A percentile compares a stretch with the other conserved stretches of the same genome.
Evolutionary conservation across 441 rosid genomes (phyloP).

Genomic region (Macaranga tanarius): DNA sequence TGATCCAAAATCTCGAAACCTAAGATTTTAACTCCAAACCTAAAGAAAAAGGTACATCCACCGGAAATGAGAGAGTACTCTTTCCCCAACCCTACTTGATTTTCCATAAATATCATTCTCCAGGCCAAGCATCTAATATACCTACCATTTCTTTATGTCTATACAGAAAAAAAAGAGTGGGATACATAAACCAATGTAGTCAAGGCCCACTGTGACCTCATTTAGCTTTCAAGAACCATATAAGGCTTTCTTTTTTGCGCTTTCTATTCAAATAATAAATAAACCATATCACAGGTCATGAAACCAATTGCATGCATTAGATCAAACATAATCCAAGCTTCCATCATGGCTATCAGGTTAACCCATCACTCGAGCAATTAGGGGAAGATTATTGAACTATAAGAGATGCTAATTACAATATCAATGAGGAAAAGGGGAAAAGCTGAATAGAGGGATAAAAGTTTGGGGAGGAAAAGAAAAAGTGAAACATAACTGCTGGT

Average conservation of each 20-base stretch:
- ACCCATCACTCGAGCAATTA: not conserved
- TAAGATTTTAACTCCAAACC: not conserved
- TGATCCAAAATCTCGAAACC: no score
- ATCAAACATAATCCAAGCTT: not conserved
- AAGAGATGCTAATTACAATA: not conserved
- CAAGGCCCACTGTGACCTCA: not conserved
- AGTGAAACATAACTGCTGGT: not conserved
- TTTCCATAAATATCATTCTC: no score
- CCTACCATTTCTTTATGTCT: no score
- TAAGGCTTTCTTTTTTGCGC: not conserved
- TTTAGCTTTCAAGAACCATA: not conserved
- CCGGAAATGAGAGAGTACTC: not conserved
- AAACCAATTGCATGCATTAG: not conserved
- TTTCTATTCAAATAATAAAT: not conserved
- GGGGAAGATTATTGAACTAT: not conserved
- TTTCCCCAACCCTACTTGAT: not conserved
- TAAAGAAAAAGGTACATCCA: not conserved
- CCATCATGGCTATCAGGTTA: constrained; percentile 2
- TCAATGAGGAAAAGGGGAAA: not conserved
- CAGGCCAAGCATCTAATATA: no score
- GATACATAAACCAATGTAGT: not conserved
- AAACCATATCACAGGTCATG: not conserved
- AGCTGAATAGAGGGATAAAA: not conserved
- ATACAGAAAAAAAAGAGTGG: not conserved
- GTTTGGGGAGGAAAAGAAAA: not conserved